Percentiles rank a stretch among this genome's conserved stretches.
Evolutionary conservation across 202 grass and related monocot species (phyloP).

Genomic region (Eragrostis tef): DNA sequence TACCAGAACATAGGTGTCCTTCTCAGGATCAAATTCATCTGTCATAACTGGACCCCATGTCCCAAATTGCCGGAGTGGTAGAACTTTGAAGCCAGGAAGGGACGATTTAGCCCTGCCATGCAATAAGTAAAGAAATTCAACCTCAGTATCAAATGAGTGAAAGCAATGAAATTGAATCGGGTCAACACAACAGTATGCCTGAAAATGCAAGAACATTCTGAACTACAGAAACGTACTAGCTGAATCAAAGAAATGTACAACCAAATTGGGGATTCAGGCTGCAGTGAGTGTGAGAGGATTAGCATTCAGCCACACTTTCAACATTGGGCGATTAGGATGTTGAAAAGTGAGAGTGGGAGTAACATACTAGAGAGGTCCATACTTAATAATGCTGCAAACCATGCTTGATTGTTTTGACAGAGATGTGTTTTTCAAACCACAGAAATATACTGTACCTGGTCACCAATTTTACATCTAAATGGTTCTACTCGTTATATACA

Average conservation of each 20-base stretch:
- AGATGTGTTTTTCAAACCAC: background rate
- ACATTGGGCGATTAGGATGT: background rate
- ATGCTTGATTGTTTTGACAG: background rate
- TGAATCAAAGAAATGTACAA: background rate
- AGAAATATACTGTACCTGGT: background rate
- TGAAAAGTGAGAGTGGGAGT: background rate
- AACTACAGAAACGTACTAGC: background rate
- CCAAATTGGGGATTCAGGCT: background rate
- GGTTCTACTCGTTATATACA: conserved; percentile 8
- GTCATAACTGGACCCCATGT: conserved; percentile 94
- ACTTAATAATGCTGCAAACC: background rate
- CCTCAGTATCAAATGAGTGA: conserved; percentile 1
- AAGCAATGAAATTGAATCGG: background rate
- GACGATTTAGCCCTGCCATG: conserved; percentile 76
- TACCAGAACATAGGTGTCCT: conserved; percentile 98
- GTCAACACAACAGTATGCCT: conserved; percentile 3
- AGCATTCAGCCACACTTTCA: background rate
- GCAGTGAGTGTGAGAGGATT: background rate
- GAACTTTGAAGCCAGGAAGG: conserved; percentile 82
- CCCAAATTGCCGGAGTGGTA: conserved; percentile 86
- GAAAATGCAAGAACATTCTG: background rate
- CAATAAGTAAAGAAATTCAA: conserved; percentile 31
- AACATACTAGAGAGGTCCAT: background rate
- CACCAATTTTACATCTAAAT: background rate
- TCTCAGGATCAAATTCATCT: conserved; percentile 89